Base-by-base conservation (phyloP, 2,329 filamentous ascomycete genomes). In the Triangularia verruculosa region DNA sequence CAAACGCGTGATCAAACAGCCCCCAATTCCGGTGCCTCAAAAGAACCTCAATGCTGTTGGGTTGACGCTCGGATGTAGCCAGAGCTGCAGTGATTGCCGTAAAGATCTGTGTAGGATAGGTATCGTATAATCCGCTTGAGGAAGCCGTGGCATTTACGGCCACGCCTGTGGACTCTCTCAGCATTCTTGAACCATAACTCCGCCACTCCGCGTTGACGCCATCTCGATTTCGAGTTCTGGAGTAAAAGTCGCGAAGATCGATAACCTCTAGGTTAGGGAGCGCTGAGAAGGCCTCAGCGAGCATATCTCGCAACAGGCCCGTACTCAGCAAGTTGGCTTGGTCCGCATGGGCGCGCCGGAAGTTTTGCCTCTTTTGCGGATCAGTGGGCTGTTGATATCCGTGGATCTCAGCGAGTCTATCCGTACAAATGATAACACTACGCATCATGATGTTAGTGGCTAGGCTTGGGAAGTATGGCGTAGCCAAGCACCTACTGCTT, bases 161-260 rank as follows among this genome's bases (percentile, higher is more conserved):
- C 6, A 72, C 28, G 4, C 77, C 74, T 0, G 78, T 80, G 57
- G 79, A 72, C 15, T 64, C 59, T 11, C 6, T 67, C 34, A 9
- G 69, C 28, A 1, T 79, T 82, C 0, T 70, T 71, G 17, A 76
- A 2, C 86, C 85, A 67, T 86, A 88, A 71, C 85, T 86, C 7
- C 72, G 75, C 86, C 87, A 89, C 0, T 68, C 61, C 0, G 67
- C 70, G 12, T 64, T 17, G 0, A 30, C 55, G 1, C 76, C 76
- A 56, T 89, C 86, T 2, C 86, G 81, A 12, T 70, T 70, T 4
- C 86, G 82, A 9, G 72, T 78, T 0, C 4, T 22, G 0, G 82
- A 82, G 69, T 82, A 77, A 73, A 84, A 88, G 70, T 89, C 85
- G 17, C 87, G 82, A 24, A 90, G 75, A 24, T 85, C 83, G 13